Evolutionary conservation across 306 rosid genomes (phyloP).

Genomic region (Dicorynia guianensis): DNA sequence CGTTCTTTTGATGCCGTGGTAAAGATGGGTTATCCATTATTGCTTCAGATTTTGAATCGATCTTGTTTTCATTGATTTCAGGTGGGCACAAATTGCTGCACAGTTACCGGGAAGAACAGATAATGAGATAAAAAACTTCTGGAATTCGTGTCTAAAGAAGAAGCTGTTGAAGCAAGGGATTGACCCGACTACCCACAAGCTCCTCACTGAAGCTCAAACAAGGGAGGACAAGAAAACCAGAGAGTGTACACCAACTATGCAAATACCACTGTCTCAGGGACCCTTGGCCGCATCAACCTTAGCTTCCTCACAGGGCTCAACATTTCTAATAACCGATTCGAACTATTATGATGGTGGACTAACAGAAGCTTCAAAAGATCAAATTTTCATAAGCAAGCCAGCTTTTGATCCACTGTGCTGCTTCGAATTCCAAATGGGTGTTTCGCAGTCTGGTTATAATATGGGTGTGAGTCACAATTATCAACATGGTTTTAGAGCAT

Average conservation of each 20-base stretch:
- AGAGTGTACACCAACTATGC: constrained; percentile 45
- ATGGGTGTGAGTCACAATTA: constrained; percentile 39
- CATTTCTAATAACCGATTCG: constrained; percentile 60
- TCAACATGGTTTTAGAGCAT: constrained; percentile 36
- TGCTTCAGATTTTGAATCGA: constrained; percentile 15
- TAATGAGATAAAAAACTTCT: constrained; percentile 91
- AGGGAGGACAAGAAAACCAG: constrained; percentile 52
- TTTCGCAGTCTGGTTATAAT: constrained; percentile 42
- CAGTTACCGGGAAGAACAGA: constrained; percentile 98
- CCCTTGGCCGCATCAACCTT: constrained; percentile 38
- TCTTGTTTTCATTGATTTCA: constrained; percentile 32
- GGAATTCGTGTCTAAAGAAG: constrained; percentile 96
- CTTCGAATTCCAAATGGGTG: constrained; percentile 58
- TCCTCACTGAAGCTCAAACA: constrained; percentile 48
- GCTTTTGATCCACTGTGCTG: constrained; percentile 64
- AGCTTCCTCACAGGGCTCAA: constrained; percentile 57
- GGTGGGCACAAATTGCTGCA: constrained; percentile 99
- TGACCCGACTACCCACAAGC: constrained; percentile 91
- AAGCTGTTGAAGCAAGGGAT: constrained; percentile 94
- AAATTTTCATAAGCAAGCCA: constrained; percentile 46
- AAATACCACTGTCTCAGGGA: constrained; percentile 46
- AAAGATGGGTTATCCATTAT: constrained; percentile 13
- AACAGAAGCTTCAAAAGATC: constrained; percentile 57
- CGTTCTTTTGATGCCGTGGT: background rate
- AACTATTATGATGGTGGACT: constrained; percentile 51